phyloP scores from a whole-genome alignment of 139 green algal species.

The Chlorella vulgaris region DNA sequence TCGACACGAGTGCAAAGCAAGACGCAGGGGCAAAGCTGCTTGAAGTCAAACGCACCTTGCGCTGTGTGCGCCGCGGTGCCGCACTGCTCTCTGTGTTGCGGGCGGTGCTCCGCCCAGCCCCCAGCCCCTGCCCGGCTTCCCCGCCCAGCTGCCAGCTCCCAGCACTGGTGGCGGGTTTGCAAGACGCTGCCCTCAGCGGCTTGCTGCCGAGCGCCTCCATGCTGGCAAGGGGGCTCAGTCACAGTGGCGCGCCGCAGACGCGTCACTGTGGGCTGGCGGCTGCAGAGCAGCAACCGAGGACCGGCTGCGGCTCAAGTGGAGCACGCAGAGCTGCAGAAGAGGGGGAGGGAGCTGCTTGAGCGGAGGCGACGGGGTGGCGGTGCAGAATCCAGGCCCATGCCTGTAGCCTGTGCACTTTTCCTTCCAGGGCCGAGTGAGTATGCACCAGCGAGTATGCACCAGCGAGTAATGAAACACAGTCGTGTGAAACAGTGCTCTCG shows the following conservation, averaged over 20 bases:
- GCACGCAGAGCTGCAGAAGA: neutral
- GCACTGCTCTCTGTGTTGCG: slow-evolving; percentile 20
- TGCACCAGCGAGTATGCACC: too few relatives aligned
- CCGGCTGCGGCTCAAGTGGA: neutral
- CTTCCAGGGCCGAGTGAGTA: too few relatives aligned
- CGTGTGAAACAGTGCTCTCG: too few relatives aligned
- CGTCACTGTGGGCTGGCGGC: slow-evolving; percentile 20
- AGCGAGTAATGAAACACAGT: too few relatives aligned
- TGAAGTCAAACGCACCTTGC: slow-evolving; percentile 14
- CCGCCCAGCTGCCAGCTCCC: too few relatives aligned
- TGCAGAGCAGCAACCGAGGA: slow-evolving; percentile 28
- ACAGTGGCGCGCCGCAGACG: neutral
- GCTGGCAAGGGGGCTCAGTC: slow-evolving; percentile 16
- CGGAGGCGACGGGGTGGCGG: too few relatives aligned
- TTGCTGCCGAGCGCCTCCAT: slow-evolving; percentile 29
- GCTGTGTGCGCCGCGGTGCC: neutral
- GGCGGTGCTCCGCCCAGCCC: slow-evolving; percentile 21
- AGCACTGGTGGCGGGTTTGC: neutral
- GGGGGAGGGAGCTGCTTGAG: neutral
- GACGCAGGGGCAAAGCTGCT: too few relatives aligned
- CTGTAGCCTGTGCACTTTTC: too few relatives aligned
- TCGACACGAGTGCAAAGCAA: too few relatives aligned
- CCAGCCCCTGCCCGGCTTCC: too few relatives aligned
- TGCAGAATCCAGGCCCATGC: too few relatives aligned
- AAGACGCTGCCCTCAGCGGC: slow-evolving; percentile 1